These are phyloP conservation scores for Xylaria sp. DNA, from an alignment of 2,329 filamentous ascomycete species.

Conservation along the genomic window DNA sequence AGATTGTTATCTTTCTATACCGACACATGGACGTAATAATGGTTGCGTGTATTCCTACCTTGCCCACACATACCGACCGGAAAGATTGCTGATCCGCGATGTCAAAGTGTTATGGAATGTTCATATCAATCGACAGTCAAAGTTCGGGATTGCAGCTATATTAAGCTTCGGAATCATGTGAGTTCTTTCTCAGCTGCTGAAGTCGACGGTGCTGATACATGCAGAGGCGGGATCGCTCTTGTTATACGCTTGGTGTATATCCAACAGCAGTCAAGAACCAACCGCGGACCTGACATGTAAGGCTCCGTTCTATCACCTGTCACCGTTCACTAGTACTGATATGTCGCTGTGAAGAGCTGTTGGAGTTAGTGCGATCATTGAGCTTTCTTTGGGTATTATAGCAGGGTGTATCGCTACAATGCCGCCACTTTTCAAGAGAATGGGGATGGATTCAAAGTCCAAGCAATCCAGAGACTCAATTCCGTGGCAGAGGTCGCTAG, in stretches of 20 bases:
- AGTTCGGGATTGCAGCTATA: conserved; percentile 52
- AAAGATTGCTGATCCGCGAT: not conserved
- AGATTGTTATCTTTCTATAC: not conserved
- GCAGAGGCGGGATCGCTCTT: conserved; percentile 47
- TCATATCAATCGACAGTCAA: conserved; percentile 54
- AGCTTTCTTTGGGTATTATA: conserved; percentile 44
- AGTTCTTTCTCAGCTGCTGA: conserved; percentile 24
- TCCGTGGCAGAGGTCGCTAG: conserved; percentile 28
- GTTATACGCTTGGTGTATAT: conserved; percentile 47
- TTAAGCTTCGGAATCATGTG: conserved; percentile 58
- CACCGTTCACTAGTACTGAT: not conserved
- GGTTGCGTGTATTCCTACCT: not conserved
- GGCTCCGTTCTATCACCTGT: not conserved
- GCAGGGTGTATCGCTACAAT: conserved; percentile 42
- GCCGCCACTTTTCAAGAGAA: conserved; percentile 41
- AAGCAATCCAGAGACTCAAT: conserved; percentile 18
- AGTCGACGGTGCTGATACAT: not conserved
- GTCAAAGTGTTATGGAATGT: conserved; percentile 53
- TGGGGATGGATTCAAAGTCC: conserved; percentile 18
- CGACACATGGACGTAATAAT: not conserved
- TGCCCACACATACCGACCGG: too few relatives aligned
- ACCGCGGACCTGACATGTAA: conserved; percentile 43
- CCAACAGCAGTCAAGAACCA: conserved; percentile 32
- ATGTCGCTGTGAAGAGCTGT: conserved; percentile 37
- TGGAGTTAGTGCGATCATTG: conserved; percentile 41